phyloP scores from a whole-genome alignment of 2,329 filamentous ascomycete genomes.

The Venturia aucupariae region DNA sequence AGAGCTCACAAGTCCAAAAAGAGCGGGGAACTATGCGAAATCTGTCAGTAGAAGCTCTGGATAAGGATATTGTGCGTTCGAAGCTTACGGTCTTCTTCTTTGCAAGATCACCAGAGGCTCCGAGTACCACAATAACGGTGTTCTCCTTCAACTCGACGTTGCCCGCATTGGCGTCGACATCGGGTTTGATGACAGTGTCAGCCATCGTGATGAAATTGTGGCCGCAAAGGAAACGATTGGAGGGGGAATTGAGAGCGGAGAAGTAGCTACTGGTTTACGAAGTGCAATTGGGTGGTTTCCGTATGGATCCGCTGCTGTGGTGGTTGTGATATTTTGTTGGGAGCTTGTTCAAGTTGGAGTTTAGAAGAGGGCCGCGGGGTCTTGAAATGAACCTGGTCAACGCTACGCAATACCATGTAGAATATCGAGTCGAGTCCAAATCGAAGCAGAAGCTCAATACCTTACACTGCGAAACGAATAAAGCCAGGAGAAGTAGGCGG shows the following conservation, averaged over 20 bases:
- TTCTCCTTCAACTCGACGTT: conserved; percentile 96
- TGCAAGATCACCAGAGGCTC: conserved; percentile 86
- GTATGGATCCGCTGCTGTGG: neutral
- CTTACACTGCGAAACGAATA: no score
- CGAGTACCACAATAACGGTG: conserved; percentile 87
- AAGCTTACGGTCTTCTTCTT: conserved; percentile 95
- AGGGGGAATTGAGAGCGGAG: neutral
- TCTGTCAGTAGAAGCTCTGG: conserved; percentile 19
- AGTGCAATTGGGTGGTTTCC: neutral
- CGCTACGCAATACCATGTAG: neutral
- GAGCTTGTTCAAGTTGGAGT: neutral
- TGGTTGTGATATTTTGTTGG: conserved; percentile 2
- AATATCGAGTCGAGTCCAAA: neutral
- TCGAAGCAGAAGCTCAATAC: neutral
- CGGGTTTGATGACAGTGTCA: conserved; percentile 37
- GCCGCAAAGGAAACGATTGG: neutral
- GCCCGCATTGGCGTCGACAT: conserved; percentile 42
- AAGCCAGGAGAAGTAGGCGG: neutral
- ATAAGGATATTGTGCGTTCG: neutral
- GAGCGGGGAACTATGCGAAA: conserved; percentile 71
- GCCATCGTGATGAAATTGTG: conserved; percentile 31
- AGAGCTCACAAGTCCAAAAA: conserved; percentile 85
- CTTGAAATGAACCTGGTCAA: neutral
- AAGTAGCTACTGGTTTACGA: neutral
- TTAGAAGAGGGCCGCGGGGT: neutral